phyloP scores from a whole-genome alignment of 495 filamentous ascomycete species.

The Aspergillus carlsbadensis region DNA sequence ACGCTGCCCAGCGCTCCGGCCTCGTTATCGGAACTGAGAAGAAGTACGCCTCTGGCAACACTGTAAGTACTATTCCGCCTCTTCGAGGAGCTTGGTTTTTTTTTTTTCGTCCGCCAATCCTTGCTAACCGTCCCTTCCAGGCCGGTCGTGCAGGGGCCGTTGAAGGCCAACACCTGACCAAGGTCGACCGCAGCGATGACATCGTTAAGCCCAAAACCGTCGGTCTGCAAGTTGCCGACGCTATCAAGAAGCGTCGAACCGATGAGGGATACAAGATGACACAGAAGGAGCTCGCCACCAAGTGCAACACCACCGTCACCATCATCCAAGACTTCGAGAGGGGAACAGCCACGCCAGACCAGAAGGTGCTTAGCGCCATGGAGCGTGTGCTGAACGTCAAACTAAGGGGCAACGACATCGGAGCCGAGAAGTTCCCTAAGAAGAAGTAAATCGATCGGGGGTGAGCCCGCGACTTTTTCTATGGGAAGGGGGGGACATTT shows the following conservation, averaged over 20 bases:
- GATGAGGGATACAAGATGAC: slow-evolving; percentile 81
- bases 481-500: slow-evolving; percentile 24
- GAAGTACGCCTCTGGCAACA: slow-evolving; percentile 76
- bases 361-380: slow-evolving; percentile 77
- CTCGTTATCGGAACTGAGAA: slow-evolving; percentile 84
- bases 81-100: too few species aligned
- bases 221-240: slow-evolving; percentile 73
- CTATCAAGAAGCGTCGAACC: slow-evolving; percentile 74
- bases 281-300: slow-evolving; percentile 93
- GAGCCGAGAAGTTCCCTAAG: slow-evolving; percentile 70
- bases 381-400: slow-evolving; percentile 85
- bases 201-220: slow-evolving; percentile 95
- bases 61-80: slow-evolving; percentile 60
- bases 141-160: slow-evolving; percentile 54
- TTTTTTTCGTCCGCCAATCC: background rate
- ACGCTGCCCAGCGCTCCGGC: slow-evolving; percentile 83
- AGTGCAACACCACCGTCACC: slow-evolving; percentile 82
- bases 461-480: slow-evolving; percentile 33
- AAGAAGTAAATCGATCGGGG: slow-evolving; percentile 53
- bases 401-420: slow-evolving; percentile 75
- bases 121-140: slow-evolving; percentile 30
- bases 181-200: slow-evolving; percentile 97
- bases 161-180: slow-evolving; percentile 95
- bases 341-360: slow-evolving; percentile 76
- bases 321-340: slow-evolving; percentile 84